These are phyloP conservation scores for Aspergillus novofumigatus DNA, from an alignment of 2,329 filamentous ascomycete species.

Conservation along the genomic window DNA sequence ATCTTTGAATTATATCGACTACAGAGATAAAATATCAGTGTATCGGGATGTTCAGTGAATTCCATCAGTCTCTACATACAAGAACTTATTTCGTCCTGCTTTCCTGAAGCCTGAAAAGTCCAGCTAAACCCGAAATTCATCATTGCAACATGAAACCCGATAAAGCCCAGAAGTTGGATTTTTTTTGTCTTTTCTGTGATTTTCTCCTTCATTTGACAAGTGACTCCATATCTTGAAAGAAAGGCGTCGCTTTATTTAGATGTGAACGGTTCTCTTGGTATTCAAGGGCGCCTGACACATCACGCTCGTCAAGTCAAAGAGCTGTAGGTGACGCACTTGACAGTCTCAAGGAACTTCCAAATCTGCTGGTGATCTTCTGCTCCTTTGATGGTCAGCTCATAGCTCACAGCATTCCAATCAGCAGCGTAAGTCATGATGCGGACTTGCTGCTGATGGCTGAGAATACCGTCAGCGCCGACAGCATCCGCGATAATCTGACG, in stretches of 20 bases:
- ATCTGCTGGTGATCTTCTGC: constrained; percentile 30
- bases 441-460: constrained; percentile 26
- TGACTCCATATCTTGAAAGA: background rate
- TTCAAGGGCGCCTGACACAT: background rate
- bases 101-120: background rate
- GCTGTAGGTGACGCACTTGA: constrained; percentile 30
- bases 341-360: constrained; percentile 32
- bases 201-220: background rate
- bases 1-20: background rate
- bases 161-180: background rate
- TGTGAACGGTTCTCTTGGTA: background rate
- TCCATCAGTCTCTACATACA: background rate
- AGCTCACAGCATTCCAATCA: constrained; percentile 26
- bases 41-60: background rate
- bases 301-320: constrained; percentile 8
- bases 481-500: constrained; percentile 27
- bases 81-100: background rate
- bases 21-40: background rate
- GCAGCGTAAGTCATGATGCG: constrained; percentile 29
- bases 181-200: background rate
- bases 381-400: constrained; percentile 27
- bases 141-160: background rate
- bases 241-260: background rate
- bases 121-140: background rate
- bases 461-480: constrained; percentile 20